Conservation (phyloP, 1,284 basidiomycete species). For the Volvariella volvacea region DNA sequence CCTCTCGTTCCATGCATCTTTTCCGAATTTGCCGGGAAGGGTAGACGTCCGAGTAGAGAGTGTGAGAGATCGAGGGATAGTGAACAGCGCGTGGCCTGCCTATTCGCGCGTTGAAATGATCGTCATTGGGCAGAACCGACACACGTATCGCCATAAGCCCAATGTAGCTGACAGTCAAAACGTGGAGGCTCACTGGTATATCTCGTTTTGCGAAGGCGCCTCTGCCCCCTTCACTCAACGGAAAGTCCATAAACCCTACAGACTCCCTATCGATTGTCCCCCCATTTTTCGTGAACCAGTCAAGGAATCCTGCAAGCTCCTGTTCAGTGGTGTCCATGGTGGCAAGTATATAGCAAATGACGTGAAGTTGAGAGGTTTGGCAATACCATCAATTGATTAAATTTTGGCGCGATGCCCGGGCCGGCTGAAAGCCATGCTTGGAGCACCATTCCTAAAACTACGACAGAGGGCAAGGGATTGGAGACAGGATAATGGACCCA, state of each 20-base stretch:
- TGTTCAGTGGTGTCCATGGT: constrained; percentile 5
- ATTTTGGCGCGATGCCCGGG: too few relatives aligned
- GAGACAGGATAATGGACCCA: too few relatives aligned
- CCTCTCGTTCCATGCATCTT: constrained; percentile 53
- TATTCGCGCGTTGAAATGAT: constrained; percentile 19
- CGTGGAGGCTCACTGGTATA: constrained; percentile 49
- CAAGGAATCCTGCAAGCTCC: constrained; percentile 22
- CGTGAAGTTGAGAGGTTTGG: too few relatives aligned
- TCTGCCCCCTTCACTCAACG: constrained; percentile 51
- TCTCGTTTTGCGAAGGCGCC: constrained; percentile 68
- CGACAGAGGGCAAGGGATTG: too few relatives aligned
- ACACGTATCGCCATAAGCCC: not conserved
- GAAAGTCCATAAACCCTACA: constrained; percentile 45
- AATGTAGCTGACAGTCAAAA: constrained; percentile 1
- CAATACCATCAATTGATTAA: too few relatives aligned
- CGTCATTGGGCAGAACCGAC: too few relatives aligned
- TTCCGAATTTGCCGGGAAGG: constrained; percentile 53
- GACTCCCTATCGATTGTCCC: constrained; percentile 34
- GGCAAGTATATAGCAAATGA: too few relatives aligned
- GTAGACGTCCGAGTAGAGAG: constrained; percentile 76
- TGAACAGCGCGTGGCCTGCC: constrained; percentile 75
- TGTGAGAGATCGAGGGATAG: constrained; percentile 73
- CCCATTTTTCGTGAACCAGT: constrained; percentile 36
- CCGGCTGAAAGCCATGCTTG: too few relatives aligned
- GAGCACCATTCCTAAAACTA: too few relatives aligned